Conservation (phyloP, 2,329 filamentous ascomycete genomes). For the Podosphaera fusca region DNA sequence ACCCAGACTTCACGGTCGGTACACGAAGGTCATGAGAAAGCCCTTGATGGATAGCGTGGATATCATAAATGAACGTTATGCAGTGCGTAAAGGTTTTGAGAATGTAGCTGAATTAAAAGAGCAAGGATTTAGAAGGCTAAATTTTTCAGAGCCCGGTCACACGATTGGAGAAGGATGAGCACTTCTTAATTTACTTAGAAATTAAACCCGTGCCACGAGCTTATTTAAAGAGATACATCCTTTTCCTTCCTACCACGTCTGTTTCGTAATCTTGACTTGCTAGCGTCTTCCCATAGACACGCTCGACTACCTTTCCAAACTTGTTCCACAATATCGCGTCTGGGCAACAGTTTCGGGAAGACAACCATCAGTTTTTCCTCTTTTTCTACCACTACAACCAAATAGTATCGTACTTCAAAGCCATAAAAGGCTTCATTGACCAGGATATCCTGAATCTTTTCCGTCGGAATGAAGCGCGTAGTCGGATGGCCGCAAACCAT, state of each 20-base stretch:
- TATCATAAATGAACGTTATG: conserved; percentile 36
- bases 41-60: conserved; percentile 25
- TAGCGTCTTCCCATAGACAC: conserved; percentile 53
- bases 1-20: conserved; percentile 27
- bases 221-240: not conserved
- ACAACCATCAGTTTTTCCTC: conserved; percentile 85
- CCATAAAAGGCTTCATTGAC: conserved; percentile 89
- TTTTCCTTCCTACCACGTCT: not conserved
- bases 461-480: conserved; percentile 71
- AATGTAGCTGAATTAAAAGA: conserved; percentile 23
- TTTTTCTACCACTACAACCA: conserved; percentile 73
- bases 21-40: conserved; percentile 31
- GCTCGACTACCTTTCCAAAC: conserved; percentile 74
- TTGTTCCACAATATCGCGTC: conserved; percentile 51
- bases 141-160: conserved; percentile 6
- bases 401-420: conserved; percentile 74
- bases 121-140: conserved; percentile 11
- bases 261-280: conserved; percentile 7
- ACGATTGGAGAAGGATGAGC: conserved; percentile 10
- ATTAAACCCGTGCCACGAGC: not conserved
- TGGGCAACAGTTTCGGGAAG: conserved; percentile 61
- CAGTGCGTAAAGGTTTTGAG: conserved; percentile 34
- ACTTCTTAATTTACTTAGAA: not conserved
- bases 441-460: conserved; percentile 76
- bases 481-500: conserved; percentile 40